Conservation (phyloP, 2,329 filamentous ascomycete species). For the Hyphodiscus sp. region DNA sequence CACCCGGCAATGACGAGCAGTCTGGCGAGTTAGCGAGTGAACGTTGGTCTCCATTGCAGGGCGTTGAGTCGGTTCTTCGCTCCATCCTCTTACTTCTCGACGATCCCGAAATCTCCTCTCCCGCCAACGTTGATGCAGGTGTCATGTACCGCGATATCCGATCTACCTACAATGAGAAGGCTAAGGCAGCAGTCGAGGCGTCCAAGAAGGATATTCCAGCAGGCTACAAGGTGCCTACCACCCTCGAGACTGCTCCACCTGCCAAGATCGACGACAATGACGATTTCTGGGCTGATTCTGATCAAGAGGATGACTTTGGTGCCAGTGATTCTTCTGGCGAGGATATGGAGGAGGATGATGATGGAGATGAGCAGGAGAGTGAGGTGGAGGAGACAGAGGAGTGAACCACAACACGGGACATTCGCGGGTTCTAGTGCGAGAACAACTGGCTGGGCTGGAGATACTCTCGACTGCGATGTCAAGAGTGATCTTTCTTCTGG, state of each 20-base stretch:
- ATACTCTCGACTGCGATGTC: no score
- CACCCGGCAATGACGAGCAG: constrained; percentile 84
- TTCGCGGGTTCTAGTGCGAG: background rate
- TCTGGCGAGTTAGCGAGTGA: constrained; percentile 86
- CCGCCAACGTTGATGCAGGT: constrained; percentile 90
- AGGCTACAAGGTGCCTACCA: constrained; percentile 76
- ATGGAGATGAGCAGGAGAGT: constrained; percentile 46
- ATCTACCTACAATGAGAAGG: constrained; percentile 61
- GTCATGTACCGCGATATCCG: constrained; percentile 75
- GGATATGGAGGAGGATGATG: constrained; percentile 54
- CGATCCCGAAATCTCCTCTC: constrained; percentile 86
- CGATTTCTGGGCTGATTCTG: constrained; percentile 76
- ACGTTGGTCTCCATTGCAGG: constrained; percentile 90
- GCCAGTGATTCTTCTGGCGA: constrained; percentile 61
- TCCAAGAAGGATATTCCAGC: constrained; percentile 75
- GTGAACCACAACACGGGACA: constrained; percentile 1
- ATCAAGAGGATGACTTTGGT: constrained; percentile 71
- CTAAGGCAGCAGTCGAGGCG: constrained; percentile 61
- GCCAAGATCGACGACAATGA: constrained; percentile 66
- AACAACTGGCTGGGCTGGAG: no score
- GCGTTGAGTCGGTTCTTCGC: constrained; percentile 89
- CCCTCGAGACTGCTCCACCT: constrained; percentile 52
- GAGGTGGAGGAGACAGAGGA: constrained; percentile 37
- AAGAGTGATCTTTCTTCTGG: background rate
- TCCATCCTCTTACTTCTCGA: constrained; percentile 89